Evolutionary conservation across 2,329 filamentous ascomycete species (phyloP).

Genomic region (Cladosporium sp.): DNA sequence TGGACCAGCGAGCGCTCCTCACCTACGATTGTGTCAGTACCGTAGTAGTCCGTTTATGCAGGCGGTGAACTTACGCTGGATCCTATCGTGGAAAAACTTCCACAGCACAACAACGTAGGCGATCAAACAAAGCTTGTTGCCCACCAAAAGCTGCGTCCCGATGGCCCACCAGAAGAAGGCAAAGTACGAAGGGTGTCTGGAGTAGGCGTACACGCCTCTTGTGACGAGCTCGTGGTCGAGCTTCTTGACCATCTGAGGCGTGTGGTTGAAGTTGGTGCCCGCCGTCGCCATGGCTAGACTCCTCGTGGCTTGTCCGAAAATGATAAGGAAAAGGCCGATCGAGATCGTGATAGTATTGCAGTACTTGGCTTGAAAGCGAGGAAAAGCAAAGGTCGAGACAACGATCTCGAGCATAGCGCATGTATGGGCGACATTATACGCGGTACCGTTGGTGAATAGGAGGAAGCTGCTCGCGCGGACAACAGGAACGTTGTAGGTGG

Average conservation of each 20-base stretch:
- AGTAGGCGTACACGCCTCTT: conserved; percentile 65
- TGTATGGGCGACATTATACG: conserved; percentile 76
- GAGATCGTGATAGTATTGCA: conserved; percentile 31
- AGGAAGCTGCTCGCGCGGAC: conserved; percentile 73
- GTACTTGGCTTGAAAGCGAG: conserved; percentile 40
- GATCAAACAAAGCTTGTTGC: conserved; percentile 72
- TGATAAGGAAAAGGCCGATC: conserved; percentile 58
- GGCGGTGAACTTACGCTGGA: conserved; percentile 50
- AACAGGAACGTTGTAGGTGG: conserved; percentile 69
- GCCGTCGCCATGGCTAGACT: conserved; percentile 85
- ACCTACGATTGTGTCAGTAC: conserved; percentile 36
- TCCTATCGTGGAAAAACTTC: conserved; percentile 73
- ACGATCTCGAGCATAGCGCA: conserved; percentile 69
- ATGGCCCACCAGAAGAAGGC: conserved; percentile 98
- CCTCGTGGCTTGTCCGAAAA: conserved; percentile 67
- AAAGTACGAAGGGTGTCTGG: conserved; percentile 91
- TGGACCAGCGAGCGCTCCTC: conserved; percentile 72
- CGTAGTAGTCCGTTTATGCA: neutral
- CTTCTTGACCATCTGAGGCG: conserved; percentile 63
- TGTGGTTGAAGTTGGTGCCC: conserved; percentile 83
- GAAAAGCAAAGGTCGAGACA: conserved; percentile 51
- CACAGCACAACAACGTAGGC: conserved; percentile 72
- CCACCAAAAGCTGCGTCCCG: conserved; percentile 86
- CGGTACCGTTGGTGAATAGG: conserved; percentile 73
- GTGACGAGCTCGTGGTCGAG: conserved; percentile 77